Evolutionary conservation across 345 rosid species (phyloP), one percentile per base, ranked within the genome.

Genomic region (Psidium guajava): DNA sequence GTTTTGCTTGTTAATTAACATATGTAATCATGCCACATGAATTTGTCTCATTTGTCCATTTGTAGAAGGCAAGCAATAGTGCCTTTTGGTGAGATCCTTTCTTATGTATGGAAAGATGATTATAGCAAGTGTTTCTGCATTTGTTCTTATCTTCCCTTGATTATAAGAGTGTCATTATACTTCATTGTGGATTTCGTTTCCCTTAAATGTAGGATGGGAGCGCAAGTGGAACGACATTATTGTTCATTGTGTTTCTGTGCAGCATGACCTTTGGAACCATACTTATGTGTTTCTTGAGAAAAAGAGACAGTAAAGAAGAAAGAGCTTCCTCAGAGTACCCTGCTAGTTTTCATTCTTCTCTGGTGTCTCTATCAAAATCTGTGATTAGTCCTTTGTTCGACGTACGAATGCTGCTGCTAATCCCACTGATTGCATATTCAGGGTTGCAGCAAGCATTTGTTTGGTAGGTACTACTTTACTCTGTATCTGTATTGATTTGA

Each of bases 391-490:
- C 96, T 77, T 87, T 96, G 91, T 91, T 93, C 54, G 95, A 95
- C 82, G 25, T 84, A 75, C 91, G 96, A 88, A 96, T 96, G 99
- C 83, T 94, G 54, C 88, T 96, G 88, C 89, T 94, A 86, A 91
- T 95, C 59, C 99, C 98, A 49, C 95, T 96, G 47, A 91, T 94
- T 83, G 96, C 97, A 54, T 96, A 96, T 88, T 95, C 98, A 83
- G 99, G 98, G 87, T 87, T 95, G 84, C 99, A 96, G 85, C 99
- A 96, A 87, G 98, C 99, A 88, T 96, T 95, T 91, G 98, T 95
- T 55, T 95, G 99, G 99, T 95, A 93, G 53, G 28, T 83, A 51
- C 84, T 84, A 52, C 36, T 75, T 85, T 24, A 22, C 86, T 86
- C 69, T 47, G 64, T 47, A 36, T 28, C 11, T 59, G 0, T 74